phyloP scores from a whole-genome alignment of 2,329 filamentous ascomycete genomes.

The Pezicula neosporulosa region DNA sequence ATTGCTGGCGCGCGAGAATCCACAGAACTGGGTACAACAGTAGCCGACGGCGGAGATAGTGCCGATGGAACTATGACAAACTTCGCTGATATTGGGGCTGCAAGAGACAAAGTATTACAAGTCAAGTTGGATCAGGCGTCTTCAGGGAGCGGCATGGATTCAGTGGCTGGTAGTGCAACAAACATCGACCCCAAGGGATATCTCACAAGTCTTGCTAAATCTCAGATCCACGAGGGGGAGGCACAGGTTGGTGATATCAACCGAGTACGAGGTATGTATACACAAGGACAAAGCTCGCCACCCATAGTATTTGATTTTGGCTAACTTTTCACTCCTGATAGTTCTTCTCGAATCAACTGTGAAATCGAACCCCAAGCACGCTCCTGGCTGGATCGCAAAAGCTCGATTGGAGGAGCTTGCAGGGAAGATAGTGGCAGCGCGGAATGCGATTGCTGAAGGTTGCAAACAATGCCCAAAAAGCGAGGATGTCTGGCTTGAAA shows the following conservation, averaged over 20 bases:
- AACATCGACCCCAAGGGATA: conserved; percentile 96
- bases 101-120: conserved; percentile 91
- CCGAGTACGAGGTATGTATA: conserved; percentile 59
- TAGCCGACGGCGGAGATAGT: conserved; percentile 56
- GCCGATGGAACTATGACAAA: conserved; percentile 92
- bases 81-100: conserved; percentile 95
- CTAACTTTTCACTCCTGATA: too few relatives aligned
- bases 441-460: conserved; percentile 82
- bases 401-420: conserved; percentile 90
- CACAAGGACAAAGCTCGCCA: too few relatives aligned
- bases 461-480: conserved; percentile 90
- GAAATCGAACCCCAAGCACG: conserved; percentile 93
- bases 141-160: conserved; percentile 64
- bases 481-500: conserved; percentile 94
- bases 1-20: conserved; percentile 81
- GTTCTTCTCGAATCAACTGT: conserved; percentile 94
- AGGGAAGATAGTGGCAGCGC: conserved; percentile 84
- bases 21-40: conserved; percentile 79
- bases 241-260: conserved; percentile 92
- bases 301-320: too few relatives aligned
- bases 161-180: conserved; percentile 74
- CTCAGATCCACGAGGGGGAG: conserved; percentile 74
- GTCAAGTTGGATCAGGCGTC: conserved; percentile 91
- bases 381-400: conserved; percentile 92
- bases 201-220: conserved; percentile 84